Evolutionary conservation across 2,329 filamentous ascomycete species (phyloP), one percentile per base, ranked within the genome.

Genomic region (Rosellinia necatrix): DNA sequence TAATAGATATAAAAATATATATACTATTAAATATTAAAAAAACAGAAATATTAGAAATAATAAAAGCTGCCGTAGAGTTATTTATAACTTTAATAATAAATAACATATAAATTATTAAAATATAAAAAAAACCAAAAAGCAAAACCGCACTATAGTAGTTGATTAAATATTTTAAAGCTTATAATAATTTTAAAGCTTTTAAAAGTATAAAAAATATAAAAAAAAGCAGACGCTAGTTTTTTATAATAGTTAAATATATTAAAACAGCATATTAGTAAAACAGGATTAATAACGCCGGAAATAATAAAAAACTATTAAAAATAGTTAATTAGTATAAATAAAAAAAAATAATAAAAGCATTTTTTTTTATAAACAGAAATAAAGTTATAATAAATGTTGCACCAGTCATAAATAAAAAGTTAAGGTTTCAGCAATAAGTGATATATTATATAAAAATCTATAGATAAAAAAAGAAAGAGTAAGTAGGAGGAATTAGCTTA

Each of bases 311-410:
- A 51, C 2, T 29, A 43, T 9, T 43, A 43, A 37, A 37, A 32
- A 5, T 51, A 27, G 37, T 51, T 6, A 51, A 43, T 3, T 51
- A 51, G 5, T 51, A 51, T 43, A 43, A 51, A 51, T 24, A 43
- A 51, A 51, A 43, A 17, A 22, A 15, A 7, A 37, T n/a, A n/a
- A n/a, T n/a, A 37, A 35, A 8, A 46, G 38, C 29, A 12, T 22
- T 43, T 15, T 43, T 52, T 10, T 52, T 52, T 38, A 38, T 46
- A 15, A 52, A 52, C 25, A 51, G 8, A 30, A 52, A 44, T 38
- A 46, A 46, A 19, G 10, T 38, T 17, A 38, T 52, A 38, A 25
- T 44, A 13, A 46, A 38, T 30, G 1, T 1, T 27, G n/a, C n/a
- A n/a, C n/a, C n/a, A n/a, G n/a, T n/a, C n/a, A n/a, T n/a, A n/a